These are phyloP conservation scores for Heterobasidion occidentale DNA, from an alignment of 1,284 basidiomycete species.

Conservation along the genomic window DNA sequence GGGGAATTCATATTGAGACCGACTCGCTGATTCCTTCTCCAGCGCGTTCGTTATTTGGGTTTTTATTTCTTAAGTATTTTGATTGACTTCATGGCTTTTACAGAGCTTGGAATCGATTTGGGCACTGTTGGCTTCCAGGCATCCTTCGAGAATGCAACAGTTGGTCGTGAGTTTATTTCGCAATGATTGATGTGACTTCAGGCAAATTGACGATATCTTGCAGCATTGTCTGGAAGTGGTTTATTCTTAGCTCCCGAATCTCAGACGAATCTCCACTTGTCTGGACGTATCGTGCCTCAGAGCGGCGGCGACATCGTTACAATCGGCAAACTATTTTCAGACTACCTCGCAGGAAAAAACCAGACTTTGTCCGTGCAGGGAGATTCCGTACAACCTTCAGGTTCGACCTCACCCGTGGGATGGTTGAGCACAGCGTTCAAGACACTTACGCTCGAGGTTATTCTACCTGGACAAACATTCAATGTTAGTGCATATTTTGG, in stretches of 20 bases:
- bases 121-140: conserved; percentile 62
- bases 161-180: conserved; percentile 57
- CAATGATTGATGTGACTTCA: not conserved
- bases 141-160: conserved; percentile 43
- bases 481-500: conserved; percentile 23
- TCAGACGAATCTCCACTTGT: conserved; percentile 43
- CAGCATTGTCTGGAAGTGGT: conserved; percentile 41
- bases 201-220: not conserved
- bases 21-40: conserved; percentile 62
- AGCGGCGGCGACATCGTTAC: conserved; percentile 43
- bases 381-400: conserved; percentile 53
- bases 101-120: conserved; percentile 66
- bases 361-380: conserved; percentile 56
- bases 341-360: conserved; percentile 61
- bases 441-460: conserved; percentile 55
- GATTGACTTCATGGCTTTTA: conserved; percentile 7
- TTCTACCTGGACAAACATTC: conserved; percentile 58
- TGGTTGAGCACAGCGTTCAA: conserved; percentile 72
- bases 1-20: conserved; percentile 66
- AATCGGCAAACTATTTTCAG: conserved; percentile 61
- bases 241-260: conserved; percentile 48
- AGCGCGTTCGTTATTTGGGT: conserved; percentile 30
- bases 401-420: conserved; percentile 38
- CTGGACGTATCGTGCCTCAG: conserved; percentile 59
- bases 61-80: not conserved